Percentiles rank a stretch among this genome's conserved stretches.
phyloP scores from a whole-genome alignment of 2,329 filamentous ascomycete species.

The Colletotrichum sp. region DNA sequence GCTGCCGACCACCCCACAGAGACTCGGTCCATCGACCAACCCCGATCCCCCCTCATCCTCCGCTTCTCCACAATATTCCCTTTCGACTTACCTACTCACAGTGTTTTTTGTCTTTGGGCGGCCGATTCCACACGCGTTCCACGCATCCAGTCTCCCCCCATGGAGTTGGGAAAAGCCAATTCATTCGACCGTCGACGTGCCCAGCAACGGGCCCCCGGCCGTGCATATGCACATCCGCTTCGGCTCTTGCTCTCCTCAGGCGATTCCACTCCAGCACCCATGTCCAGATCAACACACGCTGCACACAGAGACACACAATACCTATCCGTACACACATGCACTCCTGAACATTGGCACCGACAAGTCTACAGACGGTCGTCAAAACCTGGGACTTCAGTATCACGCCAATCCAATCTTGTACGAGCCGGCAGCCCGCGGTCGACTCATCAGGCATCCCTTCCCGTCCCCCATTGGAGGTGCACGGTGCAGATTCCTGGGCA shows the following conservation, averaged over 20 bases:
- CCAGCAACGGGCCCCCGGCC: neutral
- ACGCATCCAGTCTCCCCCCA: neutral
- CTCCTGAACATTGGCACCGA: neutral
- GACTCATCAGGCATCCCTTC: neutral
- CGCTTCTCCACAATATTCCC: constrained; percentile 3
- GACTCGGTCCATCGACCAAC: neutral
- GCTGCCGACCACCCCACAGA: neutral
- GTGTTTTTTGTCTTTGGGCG: neutral
- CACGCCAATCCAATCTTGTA: constrained; percentile 6
- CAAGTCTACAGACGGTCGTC: neutral
- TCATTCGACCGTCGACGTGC: neutral
- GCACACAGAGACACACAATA: neutral
- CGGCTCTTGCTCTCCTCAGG: constrained; percentile 2
- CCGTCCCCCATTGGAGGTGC: neutral
- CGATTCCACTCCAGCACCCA: neutral
- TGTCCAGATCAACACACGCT: neutral
- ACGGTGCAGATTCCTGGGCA: constrained; percentile 6
- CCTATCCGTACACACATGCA: neutral
- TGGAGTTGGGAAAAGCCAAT: neutral
- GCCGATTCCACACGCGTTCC: neutral
- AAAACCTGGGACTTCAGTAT: neutral
- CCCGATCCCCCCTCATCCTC: neutral
- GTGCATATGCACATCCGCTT: neutral
- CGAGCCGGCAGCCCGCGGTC: neutral
- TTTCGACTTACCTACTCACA: neutral